Evolutionary conservation across 306 rosid species (phyloP).

Genomic region (Trichosanthes truncata): DNA sequence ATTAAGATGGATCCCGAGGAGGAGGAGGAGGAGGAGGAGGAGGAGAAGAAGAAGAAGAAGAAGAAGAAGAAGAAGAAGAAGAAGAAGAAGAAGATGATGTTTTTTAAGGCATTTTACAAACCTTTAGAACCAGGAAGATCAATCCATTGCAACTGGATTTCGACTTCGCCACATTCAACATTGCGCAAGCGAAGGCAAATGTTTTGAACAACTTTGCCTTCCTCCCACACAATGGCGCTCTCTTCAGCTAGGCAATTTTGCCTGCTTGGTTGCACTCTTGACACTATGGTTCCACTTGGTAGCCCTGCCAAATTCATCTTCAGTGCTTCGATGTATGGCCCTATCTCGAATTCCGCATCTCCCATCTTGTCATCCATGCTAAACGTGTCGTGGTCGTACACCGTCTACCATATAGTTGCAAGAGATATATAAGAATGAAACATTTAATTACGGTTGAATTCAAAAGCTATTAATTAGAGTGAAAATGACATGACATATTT

Average conservation of each 20-base stretch:
- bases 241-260: conserved; percentile 46
- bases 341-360: conserved; percentile 38
- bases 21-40: too few relatives aligned
- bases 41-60: not conserved
- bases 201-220: conserved; percentile 42
- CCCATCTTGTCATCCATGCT: conserved; percentile 60
- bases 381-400: conserved; percentile 52
- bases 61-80: too few relatives aligned
- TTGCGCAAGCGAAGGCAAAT: conserved; percentile 39
- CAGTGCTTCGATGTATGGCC: conserved; percentile 31
- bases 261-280: conserved; percentile 39
- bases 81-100: not conserved
- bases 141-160: conserved; percentile 58
- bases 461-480: not conserved
- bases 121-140: conserved; percentile 45
- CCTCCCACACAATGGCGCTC: conserved; percentile 20
- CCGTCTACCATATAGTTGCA: conserved; percentile 32
- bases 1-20: not conserved
- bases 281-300: conserved; percentile 33
- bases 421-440: too few relatives aligned
- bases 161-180: conserved; percentile 52
- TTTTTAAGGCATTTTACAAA: conserved; percentile 5
- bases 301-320: conserved; percentile 23
- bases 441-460: not conserved
- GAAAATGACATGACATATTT: too few relatives aligned